A percentile compares a stretch with the other conserved stretches of the same genome.
These are phyloP conservation scores for Aspergillus uvarum DNA, from an alignment of 2,329 filamentous ascomycete genomes.

Conservation along the genomic window DNA sequence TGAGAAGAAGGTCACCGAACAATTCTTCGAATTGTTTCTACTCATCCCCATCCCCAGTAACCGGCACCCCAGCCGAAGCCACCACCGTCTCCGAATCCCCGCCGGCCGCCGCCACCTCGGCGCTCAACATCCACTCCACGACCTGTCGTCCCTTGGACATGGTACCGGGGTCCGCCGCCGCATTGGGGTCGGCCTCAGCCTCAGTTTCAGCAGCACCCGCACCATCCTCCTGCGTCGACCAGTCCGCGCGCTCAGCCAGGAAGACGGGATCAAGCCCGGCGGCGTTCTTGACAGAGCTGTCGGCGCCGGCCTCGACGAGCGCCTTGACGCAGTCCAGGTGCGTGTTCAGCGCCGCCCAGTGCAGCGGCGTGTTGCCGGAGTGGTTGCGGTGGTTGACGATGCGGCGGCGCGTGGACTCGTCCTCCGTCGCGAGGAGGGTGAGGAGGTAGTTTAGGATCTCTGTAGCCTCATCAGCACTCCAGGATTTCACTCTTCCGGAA, in stretches of 20 bases:
- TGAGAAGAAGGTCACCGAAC: conserved; percentile 4
- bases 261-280: conserved; percentile 80
- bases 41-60: conserved; percentile 23
- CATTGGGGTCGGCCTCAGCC: conserved; percentile 17
- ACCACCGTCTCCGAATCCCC: conserved; percentile 34
- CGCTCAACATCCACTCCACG: conserved; percentile 44
- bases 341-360: conserved; percentile 91
- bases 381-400: conserved; percentile 62
- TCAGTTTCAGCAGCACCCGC: conserved; percentile 22
- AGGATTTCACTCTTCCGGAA: too few species aligned
- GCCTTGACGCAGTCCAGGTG: conserved; percentile 77
- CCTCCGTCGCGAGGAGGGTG: conserved; percentile 34
- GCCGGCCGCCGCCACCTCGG: conserved; percentile 35
- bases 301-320: conserved; percentile 73
- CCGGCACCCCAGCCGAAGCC: conserved; percentile 32
- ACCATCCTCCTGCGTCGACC: conserved; percentile 55
- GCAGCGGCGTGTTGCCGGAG: conserved; percentile 84
- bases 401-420: conserved; percentile 15
- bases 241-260: conserved; percentile 68
- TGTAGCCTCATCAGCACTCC: conserved; percentile 12
- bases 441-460: conserved; percentile 52
- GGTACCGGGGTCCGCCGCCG: conserved; percentile 16
- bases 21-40: neutral
- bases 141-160: conserved; percentile 41
- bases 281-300: conserved; percentile 74